These are phyloP conservation scores for Trametes sanguinea DNA, from an alignment of 768 basidiomycete genomes.

Conservation along the genomic window DNA sequence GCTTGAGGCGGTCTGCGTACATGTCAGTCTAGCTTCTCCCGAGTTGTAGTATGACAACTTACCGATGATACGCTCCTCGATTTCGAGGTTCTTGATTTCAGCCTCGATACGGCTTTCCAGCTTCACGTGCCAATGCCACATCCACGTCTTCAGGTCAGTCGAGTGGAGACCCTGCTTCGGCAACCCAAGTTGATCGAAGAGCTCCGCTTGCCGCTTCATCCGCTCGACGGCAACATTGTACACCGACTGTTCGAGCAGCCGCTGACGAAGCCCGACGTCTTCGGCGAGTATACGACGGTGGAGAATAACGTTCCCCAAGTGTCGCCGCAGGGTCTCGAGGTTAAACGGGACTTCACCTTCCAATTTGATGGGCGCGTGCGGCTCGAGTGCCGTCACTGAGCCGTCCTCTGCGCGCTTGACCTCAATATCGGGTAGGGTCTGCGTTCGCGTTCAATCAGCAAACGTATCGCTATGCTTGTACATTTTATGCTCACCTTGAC, in stretches of 20 bases:
- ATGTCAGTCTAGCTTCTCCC: neutral
- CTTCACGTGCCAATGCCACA: conserved; percentile 83
- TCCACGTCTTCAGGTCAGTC: conserved; percentile 67
- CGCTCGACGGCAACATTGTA: conserved; percentile 81
- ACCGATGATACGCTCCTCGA: conserved; percentile 38
- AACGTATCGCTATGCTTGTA: neutral
- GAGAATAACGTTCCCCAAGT: conserved; percentile 63
- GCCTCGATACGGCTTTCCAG: conserved; percentile 52
- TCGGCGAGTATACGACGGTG: conserved; percentile 64
- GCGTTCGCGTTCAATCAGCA: neutral
- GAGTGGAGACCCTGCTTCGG: conserved; percentile 46
- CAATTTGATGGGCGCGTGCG: conserved; percentile 26
- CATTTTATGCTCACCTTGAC: conserved; percentile 35
- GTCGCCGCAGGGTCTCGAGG: conserved; percentile 66
- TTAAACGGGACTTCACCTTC: conserved; percentile 70
- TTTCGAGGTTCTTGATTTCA: conserved; percentile 51
- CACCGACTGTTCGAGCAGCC: conserved; percentile 80
- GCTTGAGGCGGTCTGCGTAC: neutral
- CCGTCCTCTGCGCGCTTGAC: conserved; percentile 26
- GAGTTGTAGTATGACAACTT: conserved; percentile 7
- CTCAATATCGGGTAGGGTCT: conserved; percentile 22
- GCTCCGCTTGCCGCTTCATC: conserved; percentile 60
- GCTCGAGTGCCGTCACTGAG: conserved; percentile 17
- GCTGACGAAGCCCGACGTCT: conserved; percentile 74
- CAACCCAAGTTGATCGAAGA: conserved; percentile 60